A percentile compares a stretch with the other conserved stretches of the same genome.
phyloP scores from a whole-genome alignment of 768 basidiomycete genomes.

The Wakefieldia striispora region DNA sequence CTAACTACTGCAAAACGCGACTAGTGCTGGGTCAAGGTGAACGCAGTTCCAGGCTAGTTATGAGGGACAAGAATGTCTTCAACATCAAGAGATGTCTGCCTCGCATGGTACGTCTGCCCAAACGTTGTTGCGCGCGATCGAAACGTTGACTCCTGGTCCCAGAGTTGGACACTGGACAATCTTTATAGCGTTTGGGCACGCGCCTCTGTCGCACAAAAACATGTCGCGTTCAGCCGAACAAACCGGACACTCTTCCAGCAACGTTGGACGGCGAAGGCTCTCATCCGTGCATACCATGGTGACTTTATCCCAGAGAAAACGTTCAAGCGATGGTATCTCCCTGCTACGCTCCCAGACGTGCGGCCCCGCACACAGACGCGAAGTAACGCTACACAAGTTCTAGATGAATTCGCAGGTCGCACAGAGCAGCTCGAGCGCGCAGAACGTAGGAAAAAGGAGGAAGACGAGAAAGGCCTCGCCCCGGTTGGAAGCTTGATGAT shows the following conservation, averaged over 20 bases:
- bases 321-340: constrained; percentile 95
- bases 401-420: constrained; percentile 62
- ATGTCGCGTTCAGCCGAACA: constrained; percentile 56
- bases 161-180: constrained; percentile 91
- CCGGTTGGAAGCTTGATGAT: constrained; percentile 97
- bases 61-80: constrained; percentile 50
- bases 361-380: constrained; percentile 50
- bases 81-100: constrained; percentile 57
- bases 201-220: constrained; percentile 45
- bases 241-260: constrained; percentile 79
- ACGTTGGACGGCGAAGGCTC: constrained; percentile 83
- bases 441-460: constrained; percentile 50
- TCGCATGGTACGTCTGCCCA: constrained; percentile 60
- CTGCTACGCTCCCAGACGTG: constrained; percentile 80
- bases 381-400: constrained; percentile 37
- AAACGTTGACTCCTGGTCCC: constrained; percentile 8
- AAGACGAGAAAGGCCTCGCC: constrained; percentile 63
- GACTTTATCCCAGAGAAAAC: constrained; percentile 90
- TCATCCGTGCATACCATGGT: constrained; percentile 92
- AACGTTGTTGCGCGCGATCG: not conserved
- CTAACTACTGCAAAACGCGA: not conserved
- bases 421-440: constrained; percentile 39
- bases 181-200: constrained; percentile 88
- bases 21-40: not conserved
- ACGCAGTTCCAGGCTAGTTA: constrained; percentile 21